Evolutionary conservation across 2,329 filamentous ascomycete species (phyloP), one percentile per base, ranked within the genome.

Genomic region (Meredithiella fracta): DNA sequence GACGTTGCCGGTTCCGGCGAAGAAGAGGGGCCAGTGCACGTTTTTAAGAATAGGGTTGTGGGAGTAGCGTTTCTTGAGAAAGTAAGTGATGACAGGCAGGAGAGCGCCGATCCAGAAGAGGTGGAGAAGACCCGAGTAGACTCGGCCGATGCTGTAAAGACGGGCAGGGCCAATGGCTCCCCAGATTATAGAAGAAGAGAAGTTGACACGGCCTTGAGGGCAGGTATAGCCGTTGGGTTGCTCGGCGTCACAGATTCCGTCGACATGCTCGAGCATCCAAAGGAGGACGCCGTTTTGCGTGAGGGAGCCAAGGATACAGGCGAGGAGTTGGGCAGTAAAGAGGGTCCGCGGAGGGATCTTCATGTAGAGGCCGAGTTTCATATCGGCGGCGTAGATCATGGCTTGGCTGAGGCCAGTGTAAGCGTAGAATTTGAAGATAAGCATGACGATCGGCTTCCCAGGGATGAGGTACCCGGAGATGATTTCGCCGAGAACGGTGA

Each of bases 181-280:
- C 79, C 78, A 80, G 57, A 80, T 73, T 3, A 80, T 70, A 20
- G 74, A 77, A 17, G 74, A 74, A 20, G 76, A 78, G 67, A 77
- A 82, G 63, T 80, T 81, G 0, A 78, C 76, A 23, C 72, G 72
- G n/a, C 74, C 75, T 37, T 72, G 70, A 6, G 78, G 78, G 62
- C 78, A 82, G 22, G 68, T 76, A 61, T 79, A 75, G 51, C 74
- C 72, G 61, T 73, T 72, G 1, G 63, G 31, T 60, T 79, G 75
- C 0, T 69, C 49, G 0, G 62, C 55, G 1, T 68, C 70, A 66
- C 79, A 83, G 25, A 82, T 71, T 3, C 70, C 69, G 1, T 70
- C 61, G 58, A 82, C 79, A 54, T 74, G 69, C 15, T 61, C 68
- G 25, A 69, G 68, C 55, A 69, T 59, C 58, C 68, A 69, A 62